Base-by-base conservation (phyloP, 352 stramenopile genomes). In the Halophytophthora polymorphica region DNA sequence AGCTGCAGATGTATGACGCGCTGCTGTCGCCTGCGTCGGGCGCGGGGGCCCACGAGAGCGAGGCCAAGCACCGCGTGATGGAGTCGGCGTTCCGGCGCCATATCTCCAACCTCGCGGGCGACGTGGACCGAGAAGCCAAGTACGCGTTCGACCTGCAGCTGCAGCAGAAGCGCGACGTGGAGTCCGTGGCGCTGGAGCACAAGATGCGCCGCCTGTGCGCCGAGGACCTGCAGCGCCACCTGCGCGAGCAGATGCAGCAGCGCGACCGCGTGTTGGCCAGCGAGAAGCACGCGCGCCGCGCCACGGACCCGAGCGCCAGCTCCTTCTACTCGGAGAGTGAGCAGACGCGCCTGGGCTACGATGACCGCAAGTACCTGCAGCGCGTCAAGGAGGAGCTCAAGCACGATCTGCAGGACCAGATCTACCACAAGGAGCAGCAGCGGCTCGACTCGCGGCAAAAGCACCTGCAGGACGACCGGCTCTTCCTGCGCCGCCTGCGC, bases 281-380 rank as follows among this genome's bases (percentile, higher is more conserved):
- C 8, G 67, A 86, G 35, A 64, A 64, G 37, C 33, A 64, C 13
- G 66, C 66, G 13, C 64, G 66, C 7, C 64, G 63, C 22, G 21
- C 14, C 22, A 68, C 60, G 25, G 72, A 86, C 33, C 67, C 73
- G 19, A 74, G 56, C 11, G 70, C 56, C 29, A 80, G 63, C 23
- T 86, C 73, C 35, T 84, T 87, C 48, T 85, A 84, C 59, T 75
- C 48, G 18, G 75, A 83, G 4, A 63, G 73, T 35, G 78, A 87
- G 44, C 67, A 68, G 35, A 73, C 61, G 3, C 66, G 69, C 0
- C 66, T 82, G 37, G 73, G 77, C 5, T 86, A 58, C 22, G 70
- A 88, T 8, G 69, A 83, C 51, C 62, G 66, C n/a, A 53, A 65
- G 6, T 79, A 76, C 55, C 45, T 61, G 18, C 49, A 53, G 8